Evolutionary conservation across 2,329 filamentous ascomycete species (phyloP), one percentile per base, ranked within the genome.

Genomic region (Hypoxylon sp.): DNA sequence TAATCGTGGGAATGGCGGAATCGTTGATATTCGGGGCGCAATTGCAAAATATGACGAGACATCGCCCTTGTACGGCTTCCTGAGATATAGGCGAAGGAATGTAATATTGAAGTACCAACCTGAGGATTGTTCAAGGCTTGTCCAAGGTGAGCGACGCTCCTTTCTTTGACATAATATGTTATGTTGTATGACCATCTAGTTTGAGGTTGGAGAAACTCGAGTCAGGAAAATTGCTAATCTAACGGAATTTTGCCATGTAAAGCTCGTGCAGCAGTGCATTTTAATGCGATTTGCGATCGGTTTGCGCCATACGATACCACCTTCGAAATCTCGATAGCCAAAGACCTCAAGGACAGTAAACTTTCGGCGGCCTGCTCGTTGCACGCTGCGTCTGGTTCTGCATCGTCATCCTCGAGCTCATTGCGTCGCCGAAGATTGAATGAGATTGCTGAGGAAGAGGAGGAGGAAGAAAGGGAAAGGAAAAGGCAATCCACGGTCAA

Each of bases 31-130:
- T 69, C 91, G 93, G 74, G 89, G 89, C 74, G 86, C 89, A 60
- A 90, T 98, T 71, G 87, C 90, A 63, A 83, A 87, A 67, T 97
- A 96, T 76, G 87, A 92, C 60, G 94, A 97, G 70, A 86, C 88
- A 58, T 96, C 93, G 67, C 96, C 96, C 20, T 83, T 99, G 49
- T 99, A 96, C 76, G 96, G 96, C 55, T 93, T 97, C 76, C 81
- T 99, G 71, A 89, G 92, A 73, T 98, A 97, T 79, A 86, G 95
- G 60, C 89, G 94, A 76, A 89, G 93, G 76, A 97, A 93, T 79
- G 91, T 98, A 50, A 81, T 99, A 64, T 87, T 99, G 78, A 97
- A 96, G 81, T 97, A 96, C 78, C 86, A 97, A 67, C 96, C 95
- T 0, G 93, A 97, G 64, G 92, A 90, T 64, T 95, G 94, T 70